Base-by-base conservation (phyloP, 1,284 basidiomycete species). In the Takashimella koratensis region DNA sequence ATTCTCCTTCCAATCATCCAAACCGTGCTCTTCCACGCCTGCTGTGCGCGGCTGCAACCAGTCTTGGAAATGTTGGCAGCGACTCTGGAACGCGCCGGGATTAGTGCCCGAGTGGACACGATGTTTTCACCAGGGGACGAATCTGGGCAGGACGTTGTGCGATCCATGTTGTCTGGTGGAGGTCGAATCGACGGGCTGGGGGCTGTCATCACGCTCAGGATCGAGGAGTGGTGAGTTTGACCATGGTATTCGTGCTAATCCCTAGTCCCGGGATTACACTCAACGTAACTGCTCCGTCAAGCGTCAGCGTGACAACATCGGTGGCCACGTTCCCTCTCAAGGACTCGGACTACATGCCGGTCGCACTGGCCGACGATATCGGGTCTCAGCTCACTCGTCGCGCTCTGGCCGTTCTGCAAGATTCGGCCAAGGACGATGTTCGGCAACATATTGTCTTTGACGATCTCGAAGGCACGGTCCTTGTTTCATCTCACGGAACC, bases 1-100 rank as follows among this genome's bases (percentile, higher is more conserved):
- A 59, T 73, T 12, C 57, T 73, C 3, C 43, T 61, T 2, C 68
- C 71, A 3, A 54, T 71, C 20, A 46, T 67, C 12, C 57, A 68
- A 36, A 45, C 64, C 11, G 43, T 73, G 45, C 59, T 59, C 26
- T 70, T 64, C 49, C 40, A 47, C 48, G 54, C 13, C 41, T 56
- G 30, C 22, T 62, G 45, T 50, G 45, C 26, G 13, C 46, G 43
- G 2, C 43, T 71, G 2, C 44, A 45, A 3, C 48, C 56, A 0
- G 51, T 55, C 3, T 58, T 72, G 11, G 49, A 52, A 12, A 54
- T 46, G 12, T 56, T 70, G 25, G 52, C 49, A 13, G 23, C 24
- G 4, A 49, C 60, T 0, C 55, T 72, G 22, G 41, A 13, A 3
- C 16, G 24, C 1, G 63, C 62, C 1, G 66, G 68, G 2, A 24